These are phyloP conservation scores for Boletus sp. DNA, from an alignment of 1,284 basidiomycete genomes.

Conservation along the genomic window DNA sequence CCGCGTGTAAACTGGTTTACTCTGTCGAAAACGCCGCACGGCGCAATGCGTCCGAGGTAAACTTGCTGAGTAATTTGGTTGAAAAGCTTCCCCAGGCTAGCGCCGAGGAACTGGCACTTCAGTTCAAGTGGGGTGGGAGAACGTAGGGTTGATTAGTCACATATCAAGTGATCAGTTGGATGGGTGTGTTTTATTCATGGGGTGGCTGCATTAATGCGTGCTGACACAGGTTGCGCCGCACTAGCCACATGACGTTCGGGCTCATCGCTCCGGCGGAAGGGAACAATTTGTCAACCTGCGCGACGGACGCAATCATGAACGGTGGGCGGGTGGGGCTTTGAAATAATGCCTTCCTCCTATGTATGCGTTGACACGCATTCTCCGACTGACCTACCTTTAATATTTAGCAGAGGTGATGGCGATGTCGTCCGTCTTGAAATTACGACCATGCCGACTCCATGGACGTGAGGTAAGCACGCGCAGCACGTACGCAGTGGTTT, in stretches of 20 bases:
- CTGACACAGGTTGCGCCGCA: conserved; percentile 5
- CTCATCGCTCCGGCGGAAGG: conserved; percentile 69
- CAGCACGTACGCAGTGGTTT: conserved; percentile 1
- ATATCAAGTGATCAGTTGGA: conserved; percentile 70
- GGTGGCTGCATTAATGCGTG: neutral
- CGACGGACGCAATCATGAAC: conserved; percentile 34
- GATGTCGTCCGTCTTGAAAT: conserved; percentile 57
- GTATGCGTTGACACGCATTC: conserved; percentile 36
- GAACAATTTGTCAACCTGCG: conserved; percentile 65
- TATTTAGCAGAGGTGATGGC: conserved; percentile 41
- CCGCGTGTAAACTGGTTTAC: conserved; percentile 19
- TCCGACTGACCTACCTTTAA: conserved; percentile 5
- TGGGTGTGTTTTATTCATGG: conserved; percentile 44
- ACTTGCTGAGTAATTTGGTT: conserved; percentile 3
- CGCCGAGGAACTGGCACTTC: conserved; percentile 56
- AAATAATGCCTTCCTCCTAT: conserved; percentile 50
- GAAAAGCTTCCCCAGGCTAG: conserved; percentile 18
- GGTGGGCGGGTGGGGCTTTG: conserved; percentile 40
- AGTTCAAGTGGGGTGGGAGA: conserved; percentile 49
- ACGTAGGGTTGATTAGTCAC: conserved; percentile 72
- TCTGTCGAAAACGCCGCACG: conserved; percentile 26
- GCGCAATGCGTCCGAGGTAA: neutral
- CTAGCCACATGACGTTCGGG: conserved; percentile 67
- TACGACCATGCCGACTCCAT: conserved; percentile 77
- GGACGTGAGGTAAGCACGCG: conserved; percentile 46